Evolutionary conservation across 306 rosid genomes (phyloP).

Genomic region (Lathyrus sativus): DNA sequence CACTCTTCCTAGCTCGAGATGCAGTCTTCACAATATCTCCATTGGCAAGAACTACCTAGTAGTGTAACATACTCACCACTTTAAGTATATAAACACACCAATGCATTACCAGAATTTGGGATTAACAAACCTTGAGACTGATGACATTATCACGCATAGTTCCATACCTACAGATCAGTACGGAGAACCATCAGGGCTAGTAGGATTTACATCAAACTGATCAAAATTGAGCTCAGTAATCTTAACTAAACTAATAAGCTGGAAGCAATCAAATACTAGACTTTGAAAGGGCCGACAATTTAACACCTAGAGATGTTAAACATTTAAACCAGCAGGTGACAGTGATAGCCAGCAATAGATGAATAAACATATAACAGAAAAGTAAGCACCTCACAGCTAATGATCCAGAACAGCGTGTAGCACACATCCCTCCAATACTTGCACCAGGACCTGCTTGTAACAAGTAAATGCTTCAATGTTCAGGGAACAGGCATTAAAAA

Average conservation of each 20-base stretch:
- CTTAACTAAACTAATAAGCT: constrained; percentile 16
- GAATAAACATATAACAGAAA: constrained; percentile 27
- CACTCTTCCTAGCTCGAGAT: constrained; percentile 96
- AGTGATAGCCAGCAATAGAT: constrained; percentile 17
- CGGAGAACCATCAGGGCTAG: constrained; percentile 42
- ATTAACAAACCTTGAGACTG: constrained; percentile 70
- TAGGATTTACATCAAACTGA: constrained; percentile 29
- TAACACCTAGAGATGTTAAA: constrained; percentile 20
- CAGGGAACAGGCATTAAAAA: constrained; percentile 26
- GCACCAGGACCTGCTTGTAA: constrained; percentile 92
- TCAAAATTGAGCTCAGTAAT: constrained; percentile 33
- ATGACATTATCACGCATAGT: constrained; percentile 98
- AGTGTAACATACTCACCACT: constrained; percentile 37
- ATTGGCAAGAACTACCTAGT: constrained; percentile 84
- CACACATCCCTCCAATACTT: constrained; percentile 99
- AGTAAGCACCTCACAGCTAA: constrained; percentile 82
- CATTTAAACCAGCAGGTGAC: constrained; percentile 21
- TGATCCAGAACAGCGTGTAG: constrained; percentile 98
- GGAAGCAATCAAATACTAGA: constrained; percentile 24
- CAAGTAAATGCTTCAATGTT: constrained; percentile 33
- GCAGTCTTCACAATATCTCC: constrained; percentile 93
- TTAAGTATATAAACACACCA: constrained; percentile 36
- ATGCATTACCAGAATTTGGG: constrained; percentile 25
- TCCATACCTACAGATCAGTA: constrained; percentile 82
- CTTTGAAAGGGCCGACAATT: constrained; percentile 11